Evolutionary conservation across 768 basidiomycete species (phyloP).

Genomic region (Termitomyces titanicus): DNA sequence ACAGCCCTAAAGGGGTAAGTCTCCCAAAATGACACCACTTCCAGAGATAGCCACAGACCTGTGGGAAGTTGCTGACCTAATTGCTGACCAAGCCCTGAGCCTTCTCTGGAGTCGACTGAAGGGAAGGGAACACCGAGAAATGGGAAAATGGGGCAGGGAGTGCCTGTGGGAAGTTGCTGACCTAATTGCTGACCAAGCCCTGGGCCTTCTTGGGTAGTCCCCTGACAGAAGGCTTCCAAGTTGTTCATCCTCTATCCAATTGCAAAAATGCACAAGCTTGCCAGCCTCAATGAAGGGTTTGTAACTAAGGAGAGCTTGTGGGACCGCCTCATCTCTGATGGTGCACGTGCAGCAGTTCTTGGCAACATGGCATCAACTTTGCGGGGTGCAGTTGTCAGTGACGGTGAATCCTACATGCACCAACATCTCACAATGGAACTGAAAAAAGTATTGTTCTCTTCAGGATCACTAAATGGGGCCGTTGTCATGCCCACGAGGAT

Average conservation of each 20-base stretch:
- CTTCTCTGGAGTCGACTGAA: too few relatives aligned
- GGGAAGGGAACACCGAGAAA: too few relatives aligned
- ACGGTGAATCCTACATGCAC: conserved; percentile 46
- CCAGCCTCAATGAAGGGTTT: conserved; percentile 68
- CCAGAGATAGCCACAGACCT: too few relatives aligned
- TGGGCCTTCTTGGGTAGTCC: too few relatives aligned
- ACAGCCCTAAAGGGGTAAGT: too few relatives aligned
- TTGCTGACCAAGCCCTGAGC: too few relatives aligned
- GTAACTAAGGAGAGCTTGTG: conserved; percentile 77
- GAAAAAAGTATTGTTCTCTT: conserved; percentile 1
- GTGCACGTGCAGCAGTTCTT: conserved; percentile 56
- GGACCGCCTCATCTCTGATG: conserved; percentile 76
- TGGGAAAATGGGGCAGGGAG: too few relatives aligned
- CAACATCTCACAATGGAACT: neutral
- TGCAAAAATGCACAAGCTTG: conserved; percentile 76
- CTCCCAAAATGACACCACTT: too few relatives aligned
- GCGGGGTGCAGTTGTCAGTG: conserved; percentile 68
- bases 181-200: too few relatives aligned
- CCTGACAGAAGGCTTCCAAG: conserved; percentile 50
- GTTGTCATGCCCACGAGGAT: conserved; percentile 62
- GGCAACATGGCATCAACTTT: conserved; percentile 60
- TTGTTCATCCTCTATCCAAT: conserved; percentile 54
- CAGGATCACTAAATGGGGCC: conserved; percentile 49
- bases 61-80: too few relatives aligned
- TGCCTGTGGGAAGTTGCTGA: too few relatives aligned